Base-by-base conservation (phyloP, 192 early-diverging fungal species). In the Anaeromyces robustus region DNA sequence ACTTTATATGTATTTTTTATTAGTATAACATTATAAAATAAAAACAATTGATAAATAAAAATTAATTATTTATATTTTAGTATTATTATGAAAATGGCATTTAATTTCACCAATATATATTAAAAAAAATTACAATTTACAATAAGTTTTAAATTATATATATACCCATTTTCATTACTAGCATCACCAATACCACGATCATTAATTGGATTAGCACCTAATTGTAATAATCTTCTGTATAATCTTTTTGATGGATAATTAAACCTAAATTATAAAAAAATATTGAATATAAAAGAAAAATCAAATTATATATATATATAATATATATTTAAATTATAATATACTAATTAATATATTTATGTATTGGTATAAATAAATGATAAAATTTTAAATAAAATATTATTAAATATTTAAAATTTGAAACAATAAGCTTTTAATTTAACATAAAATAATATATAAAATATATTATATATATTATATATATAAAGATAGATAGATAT, bases 201-300 rank as follows among this genome's bases (percentile, higher is more conserved):
- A 30, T 92, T 81, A 14, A 99, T 78, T 19, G 92, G 85, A 39
- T 78, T 79, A 4, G 93, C 97, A 29, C 97, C 97, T 30, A 99
- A 87, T 80, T 98, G 94, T 78, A 88, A 80, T 79, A 98, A 85
- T 39, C 97, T 88, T 43, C 94, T 92, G 85, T 92, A 88, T 78
- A 99, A 88, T 81, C 97, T 96, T 83, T 97, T 97, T 1, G 95
- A 93, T 5, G 96, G 93, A 86, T 90, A 96, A 84, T 98, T 98
- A 89, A 94, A 99, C 59, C 93, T 94, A 68, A 7, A 34, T 34
- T 34, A 34, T 34, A 7, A 7, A 7, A 7, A 12, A 34, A 34
- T 7, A 7, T 34, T 34, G 3, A 34, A 34, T 7, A 34, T 34
- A 34, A 7, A 34, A n/a, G n/a, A n/a, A n/a, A n/a, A n/a, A n/a